Evolutionary conservation across 1,284 basidiomycete genomes (phyloP), one percentile per base, ranked within the genome.

Genomic region (Apiotrichum akiyoshidainum): DNA sequence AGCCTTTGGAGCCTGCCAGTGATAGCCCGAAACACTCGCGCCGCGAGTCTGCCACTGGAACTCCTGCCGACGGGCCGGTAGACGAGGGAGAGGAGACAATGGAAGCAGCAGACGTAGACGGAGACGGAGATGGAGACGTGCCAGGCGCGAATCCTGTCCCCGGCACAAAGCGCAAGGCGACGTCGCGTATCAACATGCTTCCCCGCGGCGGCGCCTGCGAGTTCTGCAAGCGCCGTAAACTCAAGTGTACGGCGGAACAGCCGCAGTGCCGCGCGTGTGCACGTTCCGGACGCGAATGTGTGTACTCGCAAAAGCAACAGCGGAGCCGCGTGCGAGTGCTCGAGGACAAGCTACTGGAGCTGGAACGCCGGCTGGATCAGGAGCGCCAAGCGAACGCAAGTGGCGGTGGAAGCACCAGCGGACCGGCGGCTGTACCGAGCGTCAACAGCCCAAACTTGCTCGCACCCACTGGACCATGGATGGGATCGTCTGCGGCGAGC

Each of bases 191-290:
- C 44, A 69, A 73, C 61, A 76, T 76, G 74, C 64, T 76, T 7
- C 65, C 73, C 10, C 67, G 76, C 49, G 76, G 76, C 10, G 74
- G 68, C 9, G 75, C 77, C 6, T 78, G 75, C 61, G 77, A 78
- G 59, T 78, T 76, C 52, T 78, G 77, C 61, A 78, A 78, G 57
- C 65, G 69, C n/a, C 68, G 77, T 19, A 78, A 78, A 54, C 60
- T 78, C 39, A 72, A 74, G 58, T 78, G 77, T 55, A 68, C 73
- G 2, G 77, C 74, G 35, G 73, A 75, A 48, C 44, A 65, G 46
- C 77, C 77, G 1, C 58, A 64, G 34, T 78, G 77, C 58, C 62
- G 63, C 0, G 68, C 69, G 19, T 78, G 77, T 52, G 41, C 57
- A n/a, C 70, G 73, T 40, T 54, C 64, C 4, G 67, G 68, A 2